Percentiles rank a stretch among this genome's conserved stretches.
These are phyloP conservation scores for Mycena amicta DNA, from an alignment of 768 basidiomycete species.

Conservation along the genomic window DNA sequence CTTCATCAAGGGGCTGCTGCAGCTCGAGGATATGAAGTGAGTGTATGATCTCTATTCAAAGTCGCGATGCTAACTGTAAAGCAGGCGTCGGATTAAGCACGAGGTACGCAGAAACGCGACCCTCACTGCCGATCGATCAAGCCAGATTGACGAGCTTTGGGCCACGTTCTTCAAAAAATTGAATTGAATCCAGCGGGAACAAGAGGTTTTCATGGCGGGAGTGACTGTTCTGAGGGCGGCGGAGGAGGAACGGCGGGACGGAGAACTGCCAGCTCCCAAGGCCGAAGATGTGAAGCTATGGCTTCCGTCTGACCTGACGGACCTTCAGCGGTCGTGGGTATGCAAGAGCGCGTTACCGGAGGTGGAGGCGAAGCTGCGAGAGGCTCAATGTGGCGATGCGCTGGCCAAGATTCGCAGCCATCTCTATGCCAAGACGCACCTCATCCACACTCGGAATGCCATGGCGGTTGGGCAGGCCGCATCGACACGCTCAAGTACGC, in stretches of 20 bases:
- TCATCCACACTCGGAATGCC: too few species aligned
- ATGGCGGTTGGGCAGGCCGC: slow-evolving; percentile 9
- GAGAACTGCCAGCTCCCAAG: too few species aligned
- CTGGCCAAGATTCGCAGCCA: not conserved
- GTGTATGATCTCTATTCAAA: not conserved
- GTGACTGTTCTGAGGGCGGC: too few species aligned
- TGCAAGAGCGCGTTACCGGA: not conserved
- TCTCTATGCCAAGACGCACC: slow-evolving; percentile 13
- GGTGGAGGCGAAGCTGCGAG: slow-evolving; percentile 3
- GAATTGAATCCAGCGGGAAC: not conserved
- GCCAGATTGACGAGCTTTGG: too few species aligned
- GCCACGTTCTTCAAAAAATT: slow-evolving; percentile 1
- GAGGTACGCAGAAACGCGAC: not conserved
- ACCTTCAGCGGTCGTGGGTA: too few species aligned
- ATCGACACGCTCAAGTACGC: not conserved
- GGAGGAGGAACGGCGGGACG: too few species aligned
- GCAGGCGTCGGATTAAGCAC: not conserved
- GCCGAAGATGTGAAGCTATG: too few species aligned
- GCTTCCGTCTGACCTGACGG: too few species aligned
- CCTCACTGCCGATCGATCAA: slow-evolving; percentile 1
- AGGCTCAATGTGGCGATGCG: slow-evolving; percentile 1
- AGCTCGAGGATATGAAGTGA: slow-evolving; percentile 5
- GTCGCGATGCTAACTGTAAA: not conserved
- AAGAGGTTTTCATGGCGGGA: slow-evolving; percentile 8
- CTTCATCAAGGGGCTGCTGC: too few species aligned